A percentile compares a stretch with the other conserved stretches of the same genome.
phyloP scores from a whole-genome alignment of 768 basidiomycete genomes.

The Psilocybe cubensis region DNA sequence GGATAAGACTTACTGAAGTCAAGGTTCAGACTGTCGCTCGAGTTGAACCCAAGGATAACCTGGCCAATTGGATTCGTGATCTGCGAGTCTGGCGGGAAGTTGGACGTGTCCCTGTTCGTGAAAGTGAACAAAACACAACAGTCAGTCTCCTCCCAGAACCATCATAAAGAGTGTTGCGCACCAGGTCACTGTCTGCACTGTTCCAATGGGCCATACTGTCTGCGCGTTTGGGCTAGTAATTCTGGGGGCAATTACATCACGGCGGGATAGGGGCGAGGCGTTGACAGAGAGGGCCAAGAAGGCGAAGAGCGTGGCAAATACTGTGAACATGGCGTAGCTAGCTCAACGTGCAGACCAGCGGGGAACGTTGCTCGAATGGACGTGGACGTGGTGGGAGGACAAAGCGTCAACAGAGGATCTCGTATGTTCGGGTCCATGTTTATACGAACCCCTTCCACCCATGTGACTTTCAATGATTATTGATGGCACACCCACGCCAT shows the following conservation, averaged over 20 bases:
- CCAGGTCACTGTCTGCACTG: conserved; percentile 56
- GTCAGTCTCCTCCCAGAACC: not conserved
- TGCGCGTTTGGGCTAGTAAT: conserved; percentile 49
- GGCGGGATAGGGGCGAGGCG: conserved; percentile 39
- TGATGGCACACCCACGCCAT: conserved; percentile 2
- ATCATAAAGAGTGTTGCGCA: conserved; percentile 28
- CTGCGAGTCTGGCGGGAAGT: conserved; percentile 45
- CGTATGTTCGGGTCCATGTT: conserved; percentile 24
- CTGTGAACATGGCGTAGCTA: conserved; percentile 18
- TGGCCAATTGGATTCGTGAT: conserved; percentile 53
- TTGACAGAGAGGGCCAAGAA: conserved; percentile 23
- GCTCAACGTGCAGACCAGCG: conserved; percentile 18
- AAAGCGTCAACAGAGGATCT: conserved; percentile 20
- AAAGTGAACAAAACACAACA: not conserved
- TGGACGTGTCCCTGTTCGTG: conserved; percentile 50
- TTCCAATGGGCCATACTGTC: conserved; percentile 55
- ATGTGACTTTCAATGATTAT: conserved; percentile 20
- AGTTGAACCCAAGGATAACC: conserved; percentile 54
- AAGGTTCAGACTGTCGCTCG: conserved; percentile 54
- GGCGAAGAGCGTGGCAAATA: conserved; percentile 17
- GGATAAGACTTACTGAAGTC: conserved; percentile 45
- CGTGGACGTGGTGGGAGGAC: conserved; percentile 18
- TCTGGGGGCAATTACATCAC: conserved; percentile 53
- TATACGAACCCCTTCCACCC: conserved; percentile 23
- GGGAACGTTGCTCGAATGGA: conserved; percentile 9